Evolutionary conservation across 768 basidiomycete species (phyloP).

Genomic region (Bullera alba): DNA sequence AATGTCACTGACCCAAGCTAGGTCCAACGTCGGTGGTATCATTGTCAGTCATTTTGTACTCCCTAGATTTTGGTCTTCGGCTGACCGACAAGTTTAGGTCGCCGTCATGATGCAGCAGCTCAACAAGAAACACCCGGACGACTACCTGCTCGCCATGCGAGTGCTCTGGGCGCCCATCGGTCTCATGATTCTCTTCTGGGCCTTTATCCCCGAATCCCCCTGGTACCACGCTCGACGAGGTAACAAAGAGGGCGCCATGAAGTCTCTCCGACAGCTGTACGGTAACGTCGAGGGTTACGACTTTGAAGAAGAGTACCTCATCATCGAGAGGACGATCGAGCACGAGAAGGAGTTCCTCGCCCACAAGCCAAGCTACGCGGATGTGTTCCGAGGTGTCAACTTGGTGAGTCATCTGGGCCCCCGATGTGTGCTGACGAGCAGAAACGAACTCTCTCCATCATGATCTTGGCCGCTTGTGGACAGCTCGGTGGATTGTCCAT

Average conservation of each 20-base stretch:
- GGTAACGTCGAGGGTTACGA: constrained; percentile 12
- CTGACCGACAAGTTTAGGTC: background rate
- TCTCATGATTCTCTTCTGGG: constrained; percentile 3
- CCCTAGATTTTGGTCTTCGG: background rate
- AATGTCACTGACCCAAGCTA: background rate
- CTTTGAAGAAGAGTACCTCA: constrained; percentile 12
- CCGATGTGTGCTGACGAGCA: background rate
- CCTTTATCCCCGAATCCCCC: constrained; percentile 9
- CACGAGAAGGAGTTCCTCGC: background rate
- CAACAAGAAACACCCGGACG: constrained; percentile 6
- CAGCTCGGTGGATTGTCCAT: constrained; percentile 3
- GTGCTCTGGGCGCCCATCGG: constrained; percentile 5
- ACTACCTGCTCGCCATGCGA: constrained; percentile 4
- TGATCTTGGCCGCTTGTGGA: background rate
- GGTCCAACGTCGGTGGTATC: constrained; percentile 5
- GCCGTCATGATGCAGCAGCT: constrained; percentile 8
- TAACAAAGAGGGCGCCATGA: constrained; percentile 8
- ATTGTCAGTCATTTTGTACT: background rate
- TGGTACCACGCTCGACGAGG: constrained; percentile 9
- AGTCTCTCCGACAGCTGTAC: constrained; percentile 2
- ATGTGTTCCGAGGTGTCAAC: constrained; percentile 7
- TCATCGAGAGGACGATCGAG: constrained; percentile 7
- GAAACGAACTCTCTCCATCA: constrained; percentile 9
- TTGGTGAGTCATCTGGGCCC: constrained; percentile 1
- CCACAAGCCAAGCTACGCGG: background rate